Evolutionary conservation across 257 asterid species (phyloP).

Genomic region (Orobanche coerulescens): DNA sequence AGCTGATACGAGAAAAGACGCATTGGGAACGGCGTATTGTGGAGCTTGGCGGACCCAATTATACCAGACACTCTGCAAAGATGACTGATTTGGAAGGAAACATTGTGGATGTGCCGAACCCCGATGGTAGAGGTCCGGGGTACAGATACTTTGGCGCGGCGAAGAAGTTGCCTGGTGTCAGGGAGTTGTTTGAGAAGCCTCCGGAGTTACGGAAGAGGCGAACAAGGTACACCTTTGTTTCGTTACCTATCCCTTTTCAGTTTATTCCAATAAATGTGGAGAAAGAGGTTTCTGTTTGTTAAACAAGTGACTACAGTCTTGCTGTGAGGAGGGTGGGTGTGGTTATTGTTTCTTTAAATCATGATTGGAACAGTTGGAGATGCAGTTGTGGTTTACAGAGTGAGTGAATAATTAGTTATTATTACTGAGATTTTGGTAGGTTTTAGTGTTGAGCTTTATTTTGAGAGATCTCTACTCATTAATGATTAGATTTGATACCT

Average conservation of each 20-base stretch:
- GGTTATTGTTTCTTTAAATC: not conserved
- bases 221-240: conserved; percentile 52
- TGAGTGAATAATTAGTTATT: not conserved
- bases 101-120: conserved; percentile 91
- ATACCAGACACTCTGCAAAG: conserved; percentile 58
- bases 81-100: conserved; percentile 99
- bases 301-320: not conserved
- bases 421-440: not conserved
- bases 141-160: conserved; percentile 97
- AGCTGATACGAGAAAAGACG: conserved; percentile 73
- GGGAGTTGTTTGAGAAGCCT: conserved; percentile 89
- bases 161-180: conserved; percentile 94
- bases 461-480: too few species aligned
- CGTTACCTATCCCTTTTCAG: not conserved
- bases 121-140: conserved; percentile 95
- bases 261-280: not conserved
- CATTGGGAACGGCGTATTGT: conserved; percentile 93
- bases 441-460: not conserved
- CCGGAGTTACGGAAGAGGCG: conserved; percentile 91
- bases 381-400: not conserved
- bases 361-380: not conserved
- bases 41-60: conserved; percentile 87
- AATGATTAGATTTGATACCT: too few species aligned
- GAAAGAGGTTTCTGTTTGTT: not conserved
- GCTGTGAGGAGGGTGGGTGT: not conserved